Percentiles rank a stretch among this genome's conserved stretches.
These are phyloP conservation scores for Backusella morwellensis DNA, from an alignment of 192 early-diverging fungal species.

Conservation along the genomic window DNA sequence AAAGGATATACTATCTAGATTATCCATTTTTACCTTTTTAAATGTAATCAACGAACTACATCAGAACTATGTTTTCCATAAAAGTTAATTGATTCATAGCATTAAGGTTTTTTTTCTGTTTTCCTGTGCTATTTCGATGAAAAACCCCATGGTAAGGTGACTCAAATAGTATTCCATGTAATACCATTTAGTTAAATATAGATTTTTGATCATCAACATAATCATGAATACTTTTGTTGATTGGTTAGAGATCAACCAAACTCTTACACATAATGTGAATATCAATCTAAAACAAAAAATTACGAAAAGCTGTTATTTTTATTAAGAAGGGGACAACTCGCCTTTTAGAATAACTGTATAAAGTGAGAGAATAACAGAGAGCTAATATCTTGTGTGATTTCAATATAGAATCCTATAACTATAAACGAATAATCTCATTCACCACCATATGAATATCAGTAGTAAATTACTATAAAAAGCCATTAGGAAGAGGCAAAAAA, in stretches of 20 bases:
- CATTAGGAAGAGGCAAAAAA: background rate
- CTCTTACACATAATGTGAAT: background rate
- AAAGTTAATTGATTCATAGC: background rate
- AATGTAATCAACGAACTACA: background rate
- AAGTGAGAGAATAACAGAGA: background rate
- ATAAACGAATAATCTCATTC: background rate
- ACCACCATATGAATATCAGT: background rate
- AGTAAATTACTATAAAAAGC: background rate
- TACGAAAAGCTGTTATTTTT: background rate
- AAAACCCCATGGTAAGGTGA: background rate
- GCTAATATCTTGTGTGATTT: too few relatives aligned
- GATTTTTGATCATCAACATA: background rate
- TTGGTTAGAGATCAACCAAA: background rate
- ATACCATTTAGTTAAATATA: background rate
- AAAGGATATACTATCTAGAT: background rate
- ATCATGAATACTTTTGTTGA: background rate
- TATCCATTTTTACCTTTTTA: background rate
- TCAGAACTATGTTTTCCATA: background rate
- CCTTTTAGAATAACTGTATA: background rate
- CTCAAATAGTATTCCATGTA: background rate
- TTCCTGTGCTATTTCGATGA: background rate
- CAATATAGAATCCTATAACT: background rate
- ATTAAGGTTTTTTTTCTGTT: constrained; percentile 1
- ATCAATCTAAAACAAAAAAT: background rate
- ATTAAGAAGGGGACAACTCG: background rate